A percentile compares a stretch with the other conserved stretches of the same genome.
phyloP scores from a whole-genome alignment of 805 yeast species.

The Kodamaea laetipori region DNA sequence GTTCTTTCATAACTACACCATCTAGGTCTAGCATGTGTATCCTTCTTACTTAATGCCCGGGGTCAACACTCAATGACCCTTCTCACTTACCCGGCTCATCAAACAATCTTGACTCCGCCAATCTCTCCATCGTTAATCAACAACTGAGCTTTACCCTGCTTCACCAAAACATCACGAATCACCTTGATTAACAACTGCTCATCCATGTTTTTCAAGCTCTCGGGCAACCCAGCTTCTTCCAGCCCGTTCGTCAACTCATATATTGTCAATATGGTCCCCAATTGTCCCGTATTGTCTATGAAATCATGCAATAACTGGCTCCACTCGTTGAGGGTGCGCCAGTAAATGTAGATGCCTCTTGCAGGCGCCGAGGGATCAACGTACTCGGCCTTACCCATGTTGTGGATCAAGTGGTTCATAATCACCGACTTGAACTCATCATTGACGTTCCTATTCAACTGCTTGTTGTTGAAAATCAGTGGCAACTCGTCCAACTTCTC shows the following conservation, averaged over 20 bases:
- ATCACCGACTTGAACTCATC: conserved; percentile 58
- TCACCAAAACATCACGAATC: conserved; percentile 55
- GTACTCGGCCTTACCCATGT: conserved; percentile 57
- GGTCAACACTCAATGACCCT: too few relatives aligned
- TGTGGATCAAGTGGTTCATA: conserved; percentile 55
- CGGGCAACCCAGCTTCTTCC: conserved; percentile 53
- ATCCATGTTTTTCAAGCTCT: conserved; percentile 67
- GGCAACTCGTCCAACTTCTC: conserved; percentile 24
- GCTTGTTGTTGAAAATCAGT: conserved; percentile 51
- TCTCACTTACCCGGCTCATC: background rate
- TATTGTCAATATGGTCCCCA: conserved; percentile 73
- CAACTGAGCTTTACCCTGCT: conserved; percentile 71
- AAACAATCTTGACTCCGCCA: conserved; percentile 71
- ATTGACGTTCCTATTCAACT: conserved; percentile 55
- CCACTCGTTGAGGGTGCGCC: conserved; percentile 58
- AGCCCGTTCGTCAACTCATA: conserved; percentile 71
- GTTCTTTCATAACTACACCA: too few relatives aligned
- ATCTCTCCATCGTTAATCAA: conserved; percentile 67
- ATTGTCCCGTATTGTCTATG: conserved; percentile 73
- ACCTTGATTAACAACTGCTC: conserved; percentile 53
- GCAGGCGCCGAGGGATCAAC: conserved; percentile 51
- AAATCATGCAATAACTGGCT: conserved; percentile 34
- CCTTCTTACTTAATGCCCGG: too few relatives aligned
- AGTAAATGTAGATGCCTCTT: conserved; percentile 65
- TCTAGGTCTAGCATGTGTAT: too few relatives aligned